These are phyloP conservation scores for Oryza rufipogon DNA, from an alignment of 176 grass and related monocot genomes.

Conservation along the genomic window DNA sequence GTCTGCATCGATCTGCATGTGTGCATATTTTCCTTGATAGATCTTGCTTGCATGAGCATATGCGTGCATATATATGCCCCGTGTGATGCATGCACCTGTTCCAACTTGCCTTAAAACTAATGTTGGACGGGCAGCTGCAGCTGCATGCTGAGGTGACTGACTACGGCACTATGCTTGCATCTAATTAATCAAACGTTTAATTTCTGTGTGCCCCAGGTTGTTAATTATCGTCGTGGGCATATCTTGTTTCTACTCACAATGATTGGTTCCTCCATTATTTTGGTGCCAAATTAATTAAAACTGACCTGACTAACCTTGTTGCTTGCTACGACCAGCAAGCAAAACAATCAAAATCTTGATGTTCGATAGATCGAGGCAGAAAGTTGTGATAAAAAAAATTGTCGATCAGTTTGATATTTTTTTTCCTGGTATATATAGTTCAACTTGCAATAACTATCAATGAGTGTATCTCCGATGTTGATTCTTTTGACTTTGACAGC, in stretches of 20 bases:
- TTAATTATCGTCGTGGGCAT: neutral
- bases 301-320: neutral
- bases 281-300: neutral
- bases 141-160: neutral
- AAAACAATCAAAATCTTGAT: neutral
- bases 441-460: slow-evolving; percentile 1
- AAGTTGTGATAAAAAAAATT: neutral
- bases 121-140: neutral
- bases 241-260: neutral
- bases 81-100: neutral
- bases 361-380: neutral
- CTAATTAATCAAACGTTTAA: neutral
- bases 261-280: slow-evolving; percentile 1
- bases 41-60: neutral
- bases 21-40: neutral
- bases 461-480: neutral
- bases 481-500: neutral
- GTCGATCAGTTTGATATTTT: neutral
- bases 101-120: neutral
- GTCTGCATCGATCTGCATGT: neutral
- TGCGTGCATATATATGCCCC: neutral
- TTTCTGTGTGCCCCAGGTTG: neutral
- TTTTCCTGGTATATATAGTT: neutral
- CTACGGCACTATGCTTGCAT: neutral
- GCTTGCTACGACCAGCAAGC: neutral